These are phyloP conservation scores for Caloboletus inedulis DNA, from an alignment of 1,284 basidiomycete genomes.

Conservation along the genomic window DNA sequence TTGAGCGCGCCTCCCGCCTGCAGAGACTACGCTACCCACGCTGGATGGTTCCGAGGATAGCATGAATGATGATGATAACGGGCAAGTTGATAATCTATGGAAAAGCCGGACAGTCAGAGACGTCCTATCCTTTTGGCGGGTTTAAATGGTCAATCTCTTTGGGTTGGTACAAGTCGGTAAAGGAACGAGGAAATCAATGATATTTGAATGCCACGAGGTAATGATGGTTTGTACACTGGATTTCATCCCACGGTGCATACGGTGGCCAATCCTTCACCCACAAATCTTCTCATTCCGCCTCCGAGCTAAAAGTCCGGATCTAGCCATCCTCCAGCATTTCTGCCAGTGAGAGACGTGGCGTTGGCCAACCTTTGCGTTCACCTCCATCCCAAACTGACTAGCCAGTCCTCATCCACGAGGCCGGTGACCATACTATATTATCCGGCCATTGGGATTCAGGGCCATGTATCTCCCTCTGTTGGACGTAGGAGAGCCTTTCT, in stretches of 20 bases:
- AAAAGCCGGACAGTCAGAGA: neutral
- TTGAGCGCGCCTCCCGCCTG: neutral
- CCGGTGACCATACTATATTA: neutral
- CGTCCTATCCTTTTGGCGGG: neutral
- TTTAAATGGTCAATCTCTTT: neutral
- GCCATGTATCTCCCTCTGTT: conserved; percentile 27
- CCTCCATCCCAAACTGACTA: neutral
- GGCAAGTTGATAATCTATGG: neutral
- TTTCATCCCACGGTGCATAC: neutral
- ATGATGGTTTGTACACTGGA: neutral
- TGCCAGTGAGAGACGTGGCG: neutral
- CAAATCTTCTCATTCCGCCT: neutral
- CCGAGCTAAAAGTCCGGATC: neutral
- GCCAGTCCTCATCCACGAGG: neutral
- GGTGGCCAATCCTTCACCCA: too few relatives aligned
- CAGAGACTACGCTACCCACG: conserved; percentile 6
- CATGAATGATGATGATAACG: conserved; percentile 13
- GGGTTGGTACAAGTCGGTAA: neutral
- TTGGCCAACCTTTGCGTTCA: neutral
- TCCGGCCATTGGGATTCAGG: neutral
- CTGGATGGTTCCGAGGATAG: conserved; percentile 31
- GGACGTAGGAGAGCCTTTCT: conserved; percentile 12
- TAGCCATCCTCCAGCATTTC: neutral
- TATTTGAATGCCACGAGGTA: neutral
- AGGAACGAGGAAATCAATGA: neutral